Percentiles rank a stretch among this genome's conserved stretches.
Evolutionary conservation across 75 land plant species (phyloP).

Genomic region (Larix kaempferi): DNA sequence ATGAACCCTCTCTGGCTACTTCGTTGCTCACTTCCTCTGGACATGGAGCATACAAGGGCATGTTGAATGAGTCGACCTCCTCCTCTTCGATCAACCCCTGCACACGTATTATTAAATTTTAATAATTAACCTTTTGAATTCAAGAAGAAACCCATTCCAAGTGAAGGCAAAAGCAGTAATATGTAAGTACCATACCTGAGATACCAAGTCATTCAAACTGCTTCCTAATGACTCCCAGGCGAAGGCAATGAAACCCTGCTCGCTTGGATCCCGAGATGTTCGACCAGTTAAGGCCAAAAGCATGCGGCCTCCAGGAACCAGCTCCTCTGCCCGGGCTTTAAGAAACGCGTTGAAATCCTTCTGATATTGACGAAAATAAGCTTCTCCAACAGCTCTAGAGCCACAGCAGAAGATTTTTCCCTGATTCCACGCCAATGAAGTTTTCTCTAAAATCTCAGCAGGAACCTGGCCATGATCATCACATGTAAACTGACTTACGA

Average conservation of each 20-base stretch:
- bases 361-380: conserved; percentile 29
- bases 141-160: neutral
- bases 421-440: conserved; percentile 5
- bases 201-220: conserved; percentile 24
- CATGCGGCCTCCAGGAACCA: conserved; percentile 25
- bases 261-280: conserved; percentile 5
- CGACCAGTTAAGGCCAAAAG: conserved; percentile 20
- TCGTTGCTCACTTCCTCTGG: conserved; percentile 17
- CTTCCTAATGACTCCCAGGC: neutral
- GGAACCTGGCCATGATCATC: conserved; percentile 20
- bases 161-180: neutral
- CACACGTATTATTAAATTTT: neutral
- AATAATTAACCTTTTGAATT: neutral
- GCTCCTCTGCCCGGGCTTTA: conserved; percentile 19
- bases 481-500: neutral
- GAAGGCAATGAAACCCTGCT: neutral
- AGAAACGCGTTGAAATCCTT: conserved; percentile 29
- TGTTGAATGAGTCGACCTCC: conserved; percentile 35
- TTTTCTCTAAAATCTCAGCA: neutral
- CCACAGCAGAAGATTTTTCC: conserved; percentile 18
- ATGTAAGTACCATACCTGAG: conserved; percentile 11
- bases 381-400: conserved; percentile 8
- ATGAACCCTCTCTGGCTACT: conserved; percentile 36
- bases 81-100: conserved; percentile 36
- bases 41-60: conserved; percentile 27